Evolutionary conservation across 1,284 basidiomycete species (phyloP), one percentile per base, ranked within the genome.

Genomic region (Coniferiporia sulphurascens): DNA sequence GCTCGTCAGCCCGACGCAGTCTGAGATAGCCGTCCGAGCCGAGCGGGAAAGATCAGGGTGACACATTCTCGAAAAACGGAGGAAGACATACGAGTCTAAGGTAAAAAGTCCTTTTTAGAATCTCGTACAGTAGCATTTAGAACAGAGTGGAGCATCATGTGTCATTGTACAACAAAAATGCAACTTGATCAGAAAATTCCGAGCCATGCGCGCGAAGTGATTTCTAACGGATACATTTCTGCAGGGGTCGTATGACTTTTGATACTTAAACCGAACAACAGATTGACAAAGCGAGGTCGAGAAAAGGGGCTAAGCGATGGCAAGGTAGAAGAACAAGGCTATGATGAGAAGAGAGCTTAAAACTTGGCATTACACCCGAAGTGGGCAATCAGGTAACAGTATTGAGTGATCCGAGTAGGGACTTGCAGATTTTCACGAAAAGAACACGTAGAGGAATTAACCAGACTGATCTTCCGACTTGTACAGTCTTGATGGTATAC

Each of bases 1-100:
- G 13, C 41, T 68, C 36, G 48, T 58, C 3, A 51, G 36, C 22
- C 65, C 67, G 1, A 67, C 67, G 8, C 66, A 68, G 54, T 67
- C 66, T 1, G 67, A 68, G 48, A 32, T 65, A n/a, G 61, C 61
- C 10, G 48, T 62, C 41, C 44, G 44, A 12, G 27, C 3, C 27
- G 48, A 50, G 13, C 19, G 27, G 17, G 19, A 48, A 12, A 48
- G 46, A 12, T 19, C 17, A 27, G 12, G 12, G 19, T 48, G 10
- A 17, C 27, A 22, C 15, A 50, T 3, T 32, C 17, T 50, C 17
- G 22, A 27, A 15, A 36, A 7, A 17, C 27, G 5, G 27, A 2
- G 7, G 44, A 19, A 21, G 44, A 46, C 2, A 17, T 17, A n/a
- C 41, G 8, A 43, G 41, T 12, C 7, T 7, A 43, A 13, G 41